These are phyloP conservation scores for Auxenochlorella pyrenoidosa DNA, from an alignment of 139 green algal genomes.

Conservation along the genomic window DNA sequence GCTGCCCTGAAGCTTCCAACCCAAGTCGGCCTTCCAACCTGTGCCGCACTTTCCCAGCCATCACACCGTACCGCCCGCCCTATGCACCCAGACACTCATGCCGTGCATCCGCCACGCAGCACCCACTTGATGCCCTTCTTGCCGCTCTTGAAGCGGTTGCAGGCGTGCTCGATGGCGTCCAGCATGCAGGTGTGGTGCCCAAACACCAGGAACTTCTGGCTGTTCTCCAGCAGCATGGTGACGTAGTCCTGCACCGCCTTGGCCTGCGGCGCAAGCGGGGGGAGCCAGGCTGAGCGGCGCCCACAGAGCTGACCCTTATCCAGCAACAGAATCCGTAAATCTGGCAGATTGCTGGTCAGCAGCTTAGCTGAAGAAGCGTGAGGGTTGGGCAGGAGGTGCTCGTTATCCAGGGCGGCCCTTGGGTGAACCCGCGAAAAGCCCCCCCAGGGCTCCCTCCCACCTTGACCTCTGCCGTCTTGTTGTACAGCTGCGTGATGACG, in stretches of 20 bases:
- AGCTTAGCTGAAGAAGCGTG: too few species aligned
- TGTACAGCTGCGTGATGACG: slow-evolving; percentile 74
- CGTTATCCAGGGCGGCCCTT: not conserved
- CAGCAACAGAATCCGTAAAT: too few species aligned
- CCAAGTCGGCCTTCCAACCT: not conserved
- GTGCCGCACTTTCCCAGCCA: not conserved
- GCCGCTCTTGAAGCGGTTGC: slow-evolving; percentile 45
- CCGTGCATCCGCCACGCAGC: too few species aligned
- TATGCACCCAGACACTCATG: too few species aligned
- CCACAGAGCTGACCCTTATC: too few species aligned
- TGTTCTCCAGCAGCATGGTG: slow-evolving; percentile 62
- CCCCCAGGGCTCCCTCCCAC: not conserved
- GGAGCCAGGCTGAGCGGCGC: too few species aligned
- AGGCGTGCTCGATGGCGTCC: slow-evolving; percentile 63
- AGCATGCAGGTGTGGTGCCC: slow-evolving; percentile 82
- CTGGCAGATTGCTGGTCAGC: too few species aligned
- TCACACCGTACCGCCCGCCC: too few species aligned
- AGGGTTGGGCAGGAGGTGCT: too few species aligned
- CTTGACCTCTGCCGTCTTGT: slow-evolving; percentile 76
- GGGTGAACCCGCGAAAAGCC: too few species aligned
- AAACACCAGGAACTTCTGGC: slow-evolving; percentile 95
- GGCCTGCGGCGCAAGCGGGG: slow-evolving; percentile 10
- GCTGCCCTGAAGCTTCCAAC: too few species aligned
- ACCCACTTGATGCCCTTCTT: slow-evolving; percentile 51
- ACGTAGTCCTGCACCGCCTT: slow-evolving; percentile 74